Evolutionary conservation across 768 basidiomycete species (phyloP).

Genomic region (Serpula lacrymans): DNA sequence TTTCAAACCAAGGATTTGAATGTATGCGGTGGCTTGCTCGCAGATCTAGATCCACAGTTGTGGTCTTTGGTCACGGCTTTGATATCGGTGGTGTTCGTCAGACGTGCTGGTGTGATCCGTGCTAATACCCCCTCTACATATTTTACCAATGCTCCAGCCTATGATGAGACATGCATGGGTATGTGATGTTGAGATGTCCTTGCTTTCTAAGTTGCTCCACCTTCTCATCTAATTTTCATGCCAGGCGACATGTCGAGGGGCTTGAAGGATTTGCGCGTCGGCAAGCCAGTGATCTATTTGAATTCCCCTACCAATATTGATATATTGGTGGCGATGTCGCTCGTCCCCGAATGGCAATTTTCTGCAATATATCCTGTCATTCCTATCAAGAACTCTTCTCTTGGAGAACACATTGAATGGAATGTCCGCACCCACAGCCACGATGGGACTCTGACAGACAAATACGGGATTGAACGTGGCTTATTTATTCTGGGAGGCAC

Average conservation of each 20-base stretch:
- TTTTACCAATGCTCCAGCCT: neutral
- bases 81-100: neutral
- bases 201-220: neutral
- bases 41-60: neutral
- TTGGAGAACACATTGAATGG: constrained; percentile 30
- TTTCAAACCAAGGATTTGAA: constrained; percentile 3
- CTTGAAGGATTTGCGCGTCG: neutral
- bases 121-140: neutral
- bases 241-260: neutral
- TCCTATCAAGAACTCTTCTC: constrained; percentile 11
- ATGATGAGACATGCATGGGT: neutral
- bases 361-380: constrained; percentile 25
- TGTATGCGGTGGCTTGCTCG: neutral
- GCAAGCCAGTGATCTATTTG: constrained; percentile 4
- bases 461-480: constrained; percentile 25
- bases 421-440: constrained; percentile 22
- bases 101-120: no score
- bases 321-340: neutral
- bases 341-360: neutral
- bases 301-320: constrained; percentile 2
- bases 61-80: neutral
- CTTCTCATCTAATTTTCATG: neutral
- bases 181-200: no score
- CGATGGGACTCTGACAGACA: constrained; percentile 31
- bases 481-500: constrained; percentile 41